These are phyloP conservation scores for Punctularia strigosozonata DNA, from an alignment of 768 basidiomycete species.

Conservation along the genomic window DNA sequence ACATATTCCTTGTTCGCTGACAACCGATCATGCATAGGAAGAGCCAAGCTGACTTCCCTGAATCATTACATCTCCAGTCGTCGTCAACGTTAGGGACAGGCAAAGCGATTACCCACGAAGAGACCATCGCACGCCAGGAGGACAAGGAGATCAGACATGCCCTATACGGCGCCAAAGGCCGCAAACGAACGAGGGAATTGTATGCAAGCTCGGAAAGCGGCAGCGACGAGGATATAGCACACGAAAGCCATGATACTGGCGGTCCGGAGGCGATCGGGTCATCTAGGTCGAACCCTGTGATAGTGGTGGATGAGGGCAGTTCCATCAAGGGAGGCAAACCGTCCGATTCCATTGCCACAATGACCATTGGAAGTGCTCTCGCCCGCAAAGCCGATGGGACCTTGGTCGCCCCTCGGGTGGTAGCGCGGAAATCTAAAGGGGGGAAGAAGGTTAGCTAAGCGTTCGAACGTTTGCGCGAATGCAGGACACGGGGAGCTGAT, in stretches of 20 bases:
- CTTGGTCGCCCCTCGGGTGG: slow-evolving; percentile 31
- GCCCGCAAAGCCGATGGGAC: slow-evolving; percentile 56
- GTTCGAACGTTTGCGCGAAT: slow-evolving; percentile 1
- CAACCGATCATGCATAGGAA: slow-evolving; percentile 34
- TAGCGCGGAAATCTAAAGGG: slow-evolving; percentile 30
- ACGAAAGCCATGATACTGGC: background rate
- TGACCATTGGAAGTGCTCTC: slow-evolving; percentile 50
- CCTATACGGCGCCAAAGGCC: slow-evolving; percentile 35
- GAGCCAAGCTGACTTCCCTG: slow-evolving; percentile 58
- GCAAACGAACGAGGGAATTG: slow-evolving; percentile 28
- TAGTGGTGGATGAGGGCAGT: background rate
- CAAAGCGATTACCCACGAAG: slow-evolving; percentile 45
- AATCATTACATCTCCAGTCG: slow-evolving; percentile 53
- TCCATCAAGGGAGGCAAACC: slow-evolving; percentile 8
- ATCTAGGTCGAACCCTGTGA: background rate
- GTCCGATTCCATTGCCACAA: slow-evolving; percentile 11
- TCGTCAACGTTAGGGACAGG: slow-evolving; percentile 81
- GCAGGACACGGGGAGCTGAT: background rate
- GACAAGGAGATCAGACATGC: slow-evolving; percentile 44
- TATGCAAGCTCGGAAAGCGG: slow-evolving; percentile 5
- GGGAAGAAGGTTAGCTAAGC: slow-evolving; percentile 27
- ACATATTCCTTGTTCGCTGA: slow-evolving; percentile 10
- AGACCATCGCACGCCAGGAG: slow-evolving; percentile 45
- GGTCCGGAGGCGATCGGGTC: too few species aligned
- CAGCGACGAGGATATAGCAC: background rate